Evolutionary conservation across 805 yeast species (phyloP), one percentile per base, ranked within the genome.

Genomic region (Candida sithepensis): DNA sequence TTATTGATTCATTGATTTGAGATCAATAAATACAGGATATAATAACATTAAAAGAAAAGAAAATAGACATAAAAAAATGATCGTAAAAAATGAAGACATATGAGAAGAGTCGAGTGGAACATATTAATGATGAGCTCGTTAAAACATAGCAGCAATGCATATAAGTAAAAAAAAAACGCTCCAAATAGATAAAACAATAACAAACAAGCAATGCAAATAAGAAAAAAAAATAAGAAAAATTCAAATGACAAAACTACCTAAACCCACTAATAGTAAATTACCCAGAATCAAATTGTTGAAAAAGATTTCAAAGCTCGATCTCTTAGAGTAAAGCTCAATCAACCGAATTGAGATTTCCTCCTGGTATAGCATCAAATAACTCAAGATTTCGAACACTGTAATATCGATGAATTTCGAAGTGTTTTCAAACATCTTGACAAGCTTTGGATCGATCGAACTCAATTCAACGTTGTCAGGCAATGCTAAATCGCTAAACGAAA

Each of bases 211-310:
- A 30, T 30, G 13, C 16, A 24, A 24, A 10, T 7, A 24, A 10
- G 10, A 24, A 10, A 24, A 24, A 10, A n/a, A n/a, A n/a, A n/a
- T 26, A 26, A 30, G 14, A 13, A 16, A 14, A 13, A 6, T 9
- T 41, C 47, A 67, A 21, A 67, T 68, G 14, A 66, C 66, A 49
- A 67, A 67, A 43, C 66, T 66, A 13, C 71, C 71, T 18, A 68
- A 51, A 0, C 72, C 72, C 20, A 68, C 71, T 16, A 68, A 51
- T n/a, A 68, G 59, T 46, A 68, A 49, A 42, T 68, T 68, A 20
- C 70, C 70, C 16, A 68, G 51, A 3, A 68, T 54, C 32, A 64
- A 60, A 43, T 77, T 70, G 51, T 74, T 77, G 28, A 67, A 66
- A 18, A 67, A 50, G 26, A 67, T 67, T 49, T 65, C 68, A 45